Evolutionary conservation across 1,284 basidiomycete species (phyloP).

Genomic region (Singerocomus inundabilis): DNA sequence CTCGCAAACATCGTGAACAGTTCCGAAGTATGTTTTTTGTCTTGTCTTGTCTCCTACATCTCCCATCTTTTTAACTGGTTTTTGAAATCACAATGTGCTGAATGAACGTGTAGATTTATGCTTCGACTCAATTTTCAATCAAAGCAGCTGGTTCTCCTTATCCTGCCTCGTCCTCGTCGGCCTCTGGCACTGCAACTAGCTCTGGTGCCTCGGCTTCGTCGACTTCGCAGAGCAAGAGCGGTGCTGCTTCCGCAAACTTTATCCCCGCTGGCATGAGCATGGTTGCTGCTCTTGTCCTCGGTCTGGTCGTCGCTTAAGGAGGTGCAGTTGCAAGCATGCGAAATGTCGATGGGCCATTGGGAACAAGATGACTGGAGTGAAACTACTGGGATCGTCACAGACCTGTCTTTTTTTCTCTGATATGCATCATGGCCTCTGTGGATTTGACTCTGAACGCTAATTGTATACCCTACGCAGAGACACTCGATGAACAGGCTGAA

Average conservation of each 20-base stretch:
- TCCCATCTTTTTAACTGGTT: neutral
- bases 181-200: constrained; percentile 31
- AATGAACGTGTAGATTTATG: constrained; percentile 50
- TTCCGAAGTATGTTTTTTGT: constrained; percentile 44
- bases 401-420: constrained; percentile 1
- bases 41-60: no score
- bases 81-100: neutral
- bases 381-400: neutral
- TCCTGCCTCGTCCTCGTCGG: constrained; percentile 40
- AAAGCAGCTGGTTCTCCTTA: constrained; percentile 61
- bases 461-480: constrained; percentile 21
- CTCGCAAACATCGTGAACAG: constrained; percentile 59
- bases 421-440: constrained; percentile 2
- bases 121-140: constrained; percentile 63
- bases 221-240: constrained; percentile 15
- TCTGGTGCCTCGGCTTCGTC: constrained; percentile 23
- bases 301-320: constrained; percentile 33
- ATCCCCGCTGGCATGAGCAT: constrained; percentile 32
- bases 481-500: constrained; percentile 1
- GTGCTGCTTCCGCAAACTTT: constrained; percentile 30
- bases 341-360: neutral
- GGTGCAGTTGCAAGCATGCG: neutral
- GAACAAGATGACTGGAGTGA: neutral
- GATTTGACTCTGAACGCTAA: constrained; percentile 1
- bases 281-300: constrained; percentile 32